phyloP scores from a whole-genome alignment of 2,329 filamentous ascomycete species.

The Septoria petroselini region DNA sequence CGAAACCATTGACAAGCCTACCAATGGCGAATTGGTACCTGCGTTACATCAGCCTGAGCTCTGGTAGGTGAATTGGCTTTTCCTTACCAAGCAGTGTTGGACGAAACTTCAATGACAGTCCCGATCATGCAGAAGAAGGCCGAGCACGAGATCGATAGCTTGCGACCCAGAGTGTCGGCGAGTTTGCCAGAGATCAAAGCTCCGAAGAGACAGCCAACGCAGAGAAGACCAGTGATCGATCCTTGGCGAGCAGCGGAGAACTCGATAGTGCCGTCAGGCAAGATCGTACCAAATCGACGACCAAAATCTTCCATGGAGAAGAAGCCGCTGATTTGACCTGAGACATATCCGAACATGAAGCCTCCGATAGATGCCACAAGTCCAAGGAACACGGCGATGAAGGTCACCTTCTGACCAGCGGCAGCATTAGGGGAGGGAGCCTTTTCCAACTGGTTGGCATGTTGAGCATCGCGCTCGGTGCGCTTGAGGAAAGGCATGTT shows the following conservation, averaged over 20 bases:
- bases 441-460: slow-evolving; percentile 36
- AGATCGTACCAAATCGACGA: slow-evolving; percentile 53
- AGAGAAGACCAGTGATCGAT: slow-evolving; percentile 46
- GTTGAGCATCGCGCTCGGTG: slow-evolving; percentile 33
- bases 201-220: slow-evolving; percentile 44
- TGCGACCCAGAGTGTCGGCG: slow-evolving; percentile 53
- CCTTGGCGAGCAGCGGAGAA: slow-evolving; percentile 39
- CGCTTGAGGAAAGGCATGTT: slow-evolving; percentile 38
- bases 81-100: slow-evolving; percentile 38
- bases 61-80: neutral
- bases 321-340: slow-evolving; percentile 56
- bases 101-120: slow-evolving; percentile 45
- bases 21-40: slow-evolving; percentile 47
- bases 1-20: slow-evolving; percentile 44
- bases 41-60: neutral
- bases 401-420: slow-evolving; percentile 33
- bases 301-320: slow-evolving; percentile 51
- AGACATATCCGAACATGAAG: slow-evolving; percentile 50
- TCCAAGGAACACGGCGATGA: slow-evolving; percentile 52
- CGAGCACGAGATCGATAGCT: slow-evolving; percentile 48
- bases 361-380: slow-evolving; percentile 56
- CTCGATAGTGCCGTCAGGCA: slow-evolving; percentile 40
- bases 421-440: slow-evolving; percentile 25
- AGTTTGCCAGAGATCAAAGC: slow-evolving; percentile 46
- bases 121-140: slow-evolving; percentile 46